Percentiles rank a stretch among this genome's conserved stretches.
phyloP scores from a whole-genome alignment of 1,139 yeast genomes.

The Nakaseomyces uthaithaninus region DNA sequence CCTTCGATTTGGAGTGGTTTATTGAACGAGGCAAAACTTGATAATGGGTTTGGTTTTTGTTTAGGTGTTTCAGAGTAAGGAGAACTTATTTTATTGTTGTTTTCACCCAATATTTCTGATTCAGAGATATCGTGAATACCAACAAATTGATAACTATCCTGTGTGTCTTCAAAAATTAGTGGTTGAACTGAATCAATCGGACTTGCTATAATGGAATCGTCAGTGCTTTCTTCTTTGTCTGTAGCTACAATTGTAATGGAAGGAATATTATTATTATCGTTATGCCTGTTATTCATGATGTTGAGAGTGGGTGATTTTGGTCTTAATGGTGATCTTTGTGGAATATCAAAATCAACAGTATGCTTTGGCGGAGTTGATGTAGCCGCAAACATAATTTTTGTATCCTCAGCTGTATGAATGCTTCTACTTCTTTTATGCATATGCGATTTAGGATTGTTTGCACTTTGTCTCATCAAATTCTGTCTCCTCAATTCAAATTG shows the following conservation, averaged over 20 bases:
- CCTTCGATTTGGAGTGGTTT: background rate
- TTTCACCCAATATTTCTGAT: background rate
- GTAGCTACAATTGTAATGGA: background rate
- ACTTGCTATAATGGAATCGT: background rate
- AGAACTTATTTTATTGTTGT: background rate
- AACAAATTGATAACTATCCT: conserved; percentile 5
- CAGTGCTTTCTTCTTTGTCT: background rate
- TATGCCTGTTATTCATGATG: background rate
- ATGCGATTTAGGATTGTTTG: conserved; percentile 14
- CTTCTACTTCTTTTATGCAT: conserved; percentile 26
- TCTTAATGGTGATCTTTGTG: conserved; percentile 22
- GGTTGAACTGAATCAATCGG: background rate
- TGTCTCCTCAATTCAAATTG: conserved; percentile 22
- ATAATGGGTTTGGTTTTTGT: background rate
- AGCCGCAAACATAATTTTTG: conserved; percentile 10
- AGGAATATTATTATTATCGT: background rate
- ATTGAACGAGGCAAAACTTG: conserved; percentile 5
- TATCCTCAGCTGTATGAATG: conserved; percentile 11
- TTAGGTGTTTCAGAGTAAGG: too few relatives aligned
- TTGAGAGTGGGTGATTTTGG: conserved; percentile 12
- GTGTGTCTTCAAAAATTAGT: conserved; percentile 4
- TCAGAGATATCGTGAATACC: conserved; percentile 1
- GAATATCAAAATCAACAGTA: conserved; percentile 10
- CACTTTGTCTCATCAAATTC: conserved; percentile 13
- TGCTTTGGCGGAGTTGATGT: conserved; percentile 13